Evolutionary conservation across 805 yeast species (phyloP), one percentile per base, ranked within the genome.

Genomic region (Lachancea mirantina): DNA sequence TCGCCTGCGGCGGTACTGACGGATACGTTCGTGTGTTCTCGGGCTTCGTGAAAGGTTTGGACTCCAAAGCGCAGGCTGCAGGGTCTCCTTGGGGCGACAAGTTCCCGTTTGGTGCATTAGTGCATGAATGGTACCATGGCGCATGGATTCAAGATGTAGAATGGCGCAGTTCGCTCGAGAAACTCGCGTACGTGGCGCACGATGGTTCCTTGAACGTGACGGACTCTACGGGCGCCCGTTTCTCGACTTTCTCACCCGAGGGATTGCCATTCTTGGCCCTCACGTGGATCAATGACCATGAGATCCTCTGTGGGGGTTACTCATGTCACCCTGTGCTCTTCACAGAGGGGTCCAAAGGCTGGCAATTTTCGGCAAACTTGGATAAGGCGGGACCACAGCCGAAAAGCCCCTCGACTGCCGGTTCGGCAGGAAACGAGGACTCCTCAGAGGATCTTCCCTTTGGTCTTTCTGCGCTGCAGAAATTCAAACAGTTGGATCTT

Each of bases 401-500:
- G n/a, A 24, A 25, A 3, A 39, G 37, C 15, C 18, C 39, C 6
- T 27, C 42, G 13, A 27, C 34, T 11, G 21, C 41, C 4, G 31
- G 14, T 14, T 26, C 26, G 19, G 26, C 26, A 24, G 21, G 48
- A 20, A 47, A 44, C 13, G 70, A 64, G 26, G 72, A 65, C 31
- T 75, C 67, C 26, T 84, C 74, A 35, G 72, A 69, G 36, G 70
- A 71, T 9, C 62, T 71, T 9, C 65, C 72, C 5, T 62, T 62
- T 33, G 80, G 83, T 42, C 83, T 81, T 42, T 74, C 79, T 43
- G 94, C 94, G 5, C 72, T 92, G 58, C 82, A 83, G 64, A 85
- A 89, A 88, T 92, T 92, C 67, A 78, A 84, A 61, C 95, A 89
- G 60, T 66, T 92, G 71, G 99, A 92, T 62, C 72, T 89, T 57